Conservation (phyloP, 345 rosid genomes). For the Syzygium jambos region DNA sequence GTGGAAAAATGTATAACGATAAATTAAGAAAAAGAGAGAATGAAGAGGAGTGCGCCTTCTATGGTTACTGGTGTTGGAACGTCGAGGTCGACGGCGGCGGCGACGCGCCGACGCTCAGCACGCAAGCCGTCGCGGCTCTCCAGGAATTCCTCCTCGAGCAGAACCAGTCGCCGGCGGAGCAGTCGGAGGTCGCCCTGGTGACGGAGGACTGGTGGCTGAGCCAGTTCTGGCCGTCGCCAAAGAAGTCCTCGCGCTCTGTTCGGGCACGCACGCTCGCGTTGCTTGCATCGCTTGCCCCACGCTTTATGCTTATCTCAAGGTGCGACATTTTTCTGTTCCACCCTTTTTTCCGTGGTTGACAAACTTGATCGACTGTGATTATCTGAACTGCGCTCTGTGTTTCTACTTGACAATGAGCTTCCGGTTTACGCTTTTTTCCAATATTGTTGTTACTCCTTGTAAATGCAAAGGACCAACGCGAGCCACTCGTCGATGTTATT, state of each 20-base stretch:
- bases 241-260: conserved; percentile 43
- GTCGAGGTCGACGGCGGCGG: conserved; percentile 17
- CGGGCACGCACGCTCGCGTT: conserved; percentile 19
- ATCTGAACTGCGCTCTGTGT: not conserved
- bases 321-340: not conserved
- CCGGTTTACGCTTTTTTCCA: not conserved
- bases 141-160: conserved; percentile 63
- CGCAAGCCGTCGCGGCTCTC: conserved; percentile 67
- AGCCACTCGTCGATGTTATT: not conserved
- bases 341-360: not conserved
- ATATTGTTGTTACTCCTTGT: not conserved
- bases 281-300: conserved; percentile 93
- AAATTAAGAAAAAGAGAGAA: not conserved
- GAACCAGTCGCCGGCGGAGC: conserved; percentile 11
- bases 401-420: not conserved
- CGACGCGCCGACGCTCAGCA: conserved; percentile 63
- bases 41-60: not conserved
- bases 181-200: conserved; percentile 34
- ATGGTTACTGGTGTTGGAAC: not conserved
- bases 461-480: not conserved
- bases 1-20: not conserved
- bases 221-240: conserved; percentile 87
- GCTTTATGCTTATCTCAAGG: conserved; percentile 83
- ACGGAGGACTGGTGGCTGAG: conserved; percentile 91
- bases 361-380: not conserved